Base-by-base conservation (phyloP, 805 yeast genomes). In the Pichia nanzhaoensis region DNA sequence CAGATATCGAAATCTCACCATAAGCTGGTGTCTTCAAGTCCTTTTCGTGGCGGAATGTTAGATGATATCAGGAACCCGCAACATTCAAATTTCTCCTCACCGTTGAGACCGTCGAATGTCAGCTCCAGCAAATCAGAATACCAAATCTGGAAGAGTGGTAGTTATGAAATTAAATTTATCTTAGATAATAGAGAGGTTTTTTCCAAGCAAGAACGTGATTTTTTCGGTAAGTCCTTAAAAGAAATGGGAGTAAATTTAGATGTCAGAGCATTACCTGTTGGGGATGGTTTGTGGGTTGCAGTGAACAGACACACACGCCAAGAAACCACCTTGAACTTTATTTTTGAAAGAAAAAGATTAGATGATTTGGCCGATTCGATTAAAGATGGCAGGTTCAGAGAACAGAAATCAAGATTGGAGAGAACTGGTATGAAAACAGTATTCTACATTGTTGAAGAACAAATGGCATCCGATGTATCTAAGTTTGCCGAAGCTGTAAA, bases 261-360 rank as follows among this genome's bases (percentile, higher is more conserved):
- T 18, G 75, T 73, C 1, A 61, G 76, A 39, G 68, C 85, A 1
- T 67, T 93, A 24, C 66, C 93, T 0, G 77, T 90, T 2, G 98
- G 99, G 5, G 99, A 93, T 66, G 82, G 83, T 1, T 51, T 84
- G 9, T 93, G 98, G 99, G 71, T 89, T 3, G 99, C 96, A 0
- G 73, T 74, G 45, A 75, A 88, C 55, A 74, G 67, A 42, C 53
- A 48, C 0, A 74, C 85, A 0, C 71, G 74, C 1, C 73, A 74
- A 43, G 81, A 81, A 44, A 87, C 81, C 4, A 82, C 86, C 1
- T 64, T 93, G 16, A 84, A 91, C 59, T 81, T 78, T 50, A 83
- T 93, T n/a, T 74, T 91, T 38, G 99, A 93, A 66, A 71, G 99
- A 33, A 93, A 93, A 63, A 68, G 96, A 45, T 63, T 90, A 37